Base-by-base conservation (phyloP, 1,139 yeast species). In the Wickerhamomyces sp. region DNA sequence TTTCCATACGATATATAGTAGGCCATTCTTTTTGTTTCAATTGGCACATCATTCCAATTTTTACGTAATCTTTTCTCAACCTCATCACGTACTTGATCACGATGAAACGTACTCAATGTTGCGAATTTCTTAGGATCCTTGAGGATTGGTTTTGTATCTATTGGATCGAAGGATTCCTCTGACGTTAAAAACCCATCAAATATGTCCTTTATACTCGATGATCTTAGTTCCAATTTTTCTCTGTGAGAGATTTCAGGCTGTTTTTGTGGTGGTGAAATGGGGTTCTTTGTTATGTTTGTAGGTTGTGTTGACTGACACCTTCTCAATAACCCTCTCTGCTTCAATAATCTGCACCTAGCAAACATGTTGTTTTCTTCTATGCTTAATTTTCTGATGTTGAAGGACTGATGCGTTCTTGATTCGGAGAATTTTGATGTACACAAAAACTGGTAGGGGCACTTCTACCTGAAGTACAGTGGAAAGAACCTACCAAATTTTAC, bases 1-100 rank as follows among this genome's bases (percentile, higher is more conserved):
- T 80, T 69, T 2, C 86, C 87, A 60, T 79, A 81, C 0, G 81
- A 73, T 39, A 81, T 73, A 63, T 71, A 81, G 57, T 79, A 78
- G 1, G 78, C 73, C 54, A 79, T 67, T 47, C 69, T 60, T 55
- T 80, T 81, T 41, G 73, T 76, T 40, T 73, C 67, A 18, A 48
- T 45, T 8, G 72, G 63, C 45, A 81, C 58, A 41, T 68, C 66
- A 8, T 60, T 60, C 88, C 88, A 81, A 44, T 73, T 72, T 46
- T 69, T 71, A 54, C 78, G 79, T 56, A 66, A 70, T 50, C 72
- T 71, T 36, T 68, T 73, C 51, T 77, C 81, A 39, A 79, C 65
- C 51, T 78, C 84, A 41, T 73, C 72, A 36, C 72, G 61, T 1
- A 81, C 76, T 58, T 76, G 81, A 15, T 82, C 82, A 55, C 80